Evolutionary conservation across 768 basidiomycete genomes (phyloP), one percentile per base, ranked within the genome.

Genomic region (Suillus paluster): DNA sequence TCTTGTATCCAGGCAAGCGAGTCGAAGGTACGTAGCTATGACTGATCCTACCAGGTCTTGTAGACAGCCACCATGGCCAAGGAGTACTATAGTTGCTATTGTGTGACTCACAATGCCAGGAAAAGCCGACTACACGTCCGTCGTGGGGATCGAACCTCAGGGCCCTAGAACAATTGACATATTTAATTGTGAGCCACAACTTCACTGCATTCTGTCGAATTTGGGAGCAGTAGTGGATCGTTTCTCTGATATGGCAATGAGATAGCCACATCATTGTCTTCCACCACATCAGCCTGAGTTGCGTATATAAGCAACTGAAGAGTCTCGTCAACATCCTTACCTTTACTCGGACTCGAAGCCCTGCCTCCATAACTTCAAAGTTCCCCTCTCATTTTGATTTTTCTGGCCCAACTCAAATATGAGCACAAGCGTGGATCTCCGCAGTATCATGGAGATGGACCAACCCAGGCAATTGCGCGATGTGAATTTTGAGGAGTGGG

Each of bases 401-500:
- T 19, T 21, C 44, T 36, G 21, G 39, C 38, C 19, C 15, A 46
- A n/a, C 62, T 34, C 46, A 44, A n/a, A 64, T 17, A 41, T 55
- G 45, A 33, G 19, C 11, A 27, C 19, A 33, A 21, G 12, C 21
- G 23, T 36, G 38, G n/a, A 52, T 21, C 34, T 21, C 21, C n/a
- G 39, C 33, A 58, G 33, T 45, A 41, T 63, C 34, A 57, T 63
- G 44, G 48, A 44, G 14, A 50, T 30, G 19, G 27, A 50, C 49
- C 49, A 27, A 21, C 19, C n/a, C 19, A 39, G 19, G 17, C 36
- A 38, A 34, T 39, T 72, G 19, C 50, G 53, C 34, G 17, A 64
- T 19, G 74, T 74, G 33, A 65, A 74, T 59, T 67, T 74, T 17
- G 10, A 63, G 30, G 65, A 66, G 14, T 74, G 70, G 69, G 63